Evolutionary conservation across 768 basidiomycete species (phyloP).

Genomic region (Leccinum barrowsii): DNA sequence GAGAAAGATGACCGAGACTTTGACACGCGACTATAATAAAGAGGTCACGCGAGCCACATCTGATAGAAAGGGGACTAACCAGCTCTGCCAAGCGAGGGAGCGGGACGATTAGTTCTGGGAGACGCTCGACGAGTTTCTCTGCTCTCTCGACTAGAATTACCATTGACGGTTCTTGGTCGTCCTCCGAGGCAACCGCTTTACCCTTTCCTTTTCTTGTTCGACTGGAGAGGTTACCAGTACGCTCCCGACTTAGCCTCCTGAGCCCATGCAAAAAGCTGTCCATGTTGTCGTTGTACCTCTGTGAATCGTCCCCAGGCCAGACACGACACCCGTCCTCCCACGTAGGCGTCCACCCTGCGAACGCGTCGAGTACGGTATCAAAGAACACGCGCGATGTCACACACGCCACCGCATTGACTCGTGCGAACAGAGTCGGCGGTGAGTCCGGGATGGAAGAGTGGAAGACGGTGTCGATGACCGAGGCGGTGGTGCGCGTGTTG

Average conservation of each 20-base stretch:
- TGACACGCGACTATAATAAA: conserved; percentile 51
- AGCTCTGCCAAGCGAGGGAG: conserved; percentile 68
- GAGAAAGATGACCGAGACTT: conserved; percentile 58
- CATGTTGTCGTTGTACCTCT: conserved; percentile 59
- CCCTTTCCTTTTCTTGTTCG: conserved; percentile 32
- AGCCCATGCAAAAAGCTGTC: conserved; percentile 73
- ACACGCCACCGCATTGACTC: conserved; percentile 54
- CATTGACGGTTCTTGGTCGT: conserved; percentile 33
- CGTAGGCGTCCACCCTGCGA: conserved; percentile 50
- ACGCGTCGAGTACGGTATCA: conserved; percentile 59
- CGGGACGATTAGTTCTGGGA: conserved; percentile 68
- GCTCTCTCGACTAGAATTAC: conserved; percentile 66
- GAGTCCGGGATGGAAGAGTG: conserved; percentile 14
- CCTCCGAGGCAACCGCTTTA: conserved; percentile 20
- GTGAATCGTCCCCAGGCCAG: conserved; percentile 44
- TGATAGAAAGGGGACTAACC: conserved; percentile 38
- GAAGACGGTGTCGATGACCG: conserved; percentile 27
- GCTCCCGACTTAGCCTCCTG: conserved; percentile 32
- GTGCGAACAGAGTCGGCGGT: conserved; percentile 38
- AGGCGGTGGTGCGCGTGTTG: conserved; percentile 43
- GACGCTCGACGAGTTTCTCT: conserved; percentile 57
- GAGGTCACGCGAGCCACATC: conserved; percentile 2
- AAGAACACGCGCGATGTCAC: conserved; percentile 63
- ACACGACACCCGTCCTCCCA: conserved; percentile 64
- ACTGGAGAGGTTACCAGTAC: conserved; percentile 3